Percentiles rank a stretch among this genome's conserved stretches.
These are phyloP conservation scores for Meyerozyma carpophila DNA, from an alignment of 1,139 yeast species.

Conservation along the genomic window DNA sequence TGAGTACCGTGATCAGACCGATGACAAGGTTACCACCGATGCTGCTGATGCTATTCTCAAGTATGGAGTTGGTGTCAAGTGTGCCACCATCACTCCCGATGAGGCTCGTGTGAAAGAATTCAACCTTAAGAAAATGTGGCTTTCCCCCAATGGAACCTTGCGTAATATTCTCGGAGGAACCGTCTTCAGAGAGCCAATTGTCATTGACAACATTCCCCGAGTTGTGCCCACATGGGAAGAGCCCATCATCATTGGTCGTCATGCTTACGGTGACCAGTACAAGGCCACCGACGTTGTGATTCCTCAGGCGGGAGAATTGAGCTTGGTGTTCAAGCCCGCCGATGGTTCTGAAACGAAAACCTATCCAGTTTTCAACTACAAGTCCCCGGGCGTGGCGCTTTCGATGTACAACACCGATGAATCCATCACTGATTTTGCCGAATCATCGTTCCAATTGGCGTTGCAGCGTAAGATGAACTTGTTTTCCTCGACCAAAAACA, in stretches of 20 bases:
- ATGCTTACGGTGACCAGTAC: constrained; percentile 95
- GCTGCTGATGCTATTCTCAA: constrained; percentile 87
- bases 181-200: constrained; percentile 94
- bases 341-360: constrained; percentile 56
- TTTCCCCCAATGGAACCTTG: constrained; percentile 94
- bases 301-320: constrained; percentile 74
- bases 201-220: constrained; percentile 83
- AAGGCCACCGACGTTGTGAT: constrained; percentile 83
- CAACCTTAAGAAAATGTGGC: constrained; percentile 90
- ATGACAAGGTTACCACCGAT: constrained; percentile 82
- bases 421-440: constrained; percentile 86
- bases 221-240: constrained; percentile 90
- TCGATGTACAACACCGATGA: constrained; percentile 96
- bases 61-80: constrained; percentile 90
- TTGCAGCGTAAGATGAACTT: constrained; percentile 70
- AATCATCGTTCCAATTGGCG: constrained; percentile 86
- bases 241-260: constrained; percentile 95
- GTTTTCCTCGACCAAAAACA: constrained; percentile 87
- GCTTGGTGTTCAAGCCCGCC: constrained; percentile 71
- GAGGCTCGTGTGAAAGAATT: constrained; percentile 92
- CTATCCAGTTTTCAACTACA: constrained; percentile 64
- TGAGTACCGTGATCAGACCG: constrained; percentile 77
- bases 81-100: constrained; percentile 98
- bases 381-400: constrained; percentile 79
- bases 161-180: constrained; percentile 94